Evolutionary conservation across 2,329 filamentous ascomycete species (phyloP), one percentile per base, ranked within the genome.

Genomic region (Neurospora sp.): DNA sequence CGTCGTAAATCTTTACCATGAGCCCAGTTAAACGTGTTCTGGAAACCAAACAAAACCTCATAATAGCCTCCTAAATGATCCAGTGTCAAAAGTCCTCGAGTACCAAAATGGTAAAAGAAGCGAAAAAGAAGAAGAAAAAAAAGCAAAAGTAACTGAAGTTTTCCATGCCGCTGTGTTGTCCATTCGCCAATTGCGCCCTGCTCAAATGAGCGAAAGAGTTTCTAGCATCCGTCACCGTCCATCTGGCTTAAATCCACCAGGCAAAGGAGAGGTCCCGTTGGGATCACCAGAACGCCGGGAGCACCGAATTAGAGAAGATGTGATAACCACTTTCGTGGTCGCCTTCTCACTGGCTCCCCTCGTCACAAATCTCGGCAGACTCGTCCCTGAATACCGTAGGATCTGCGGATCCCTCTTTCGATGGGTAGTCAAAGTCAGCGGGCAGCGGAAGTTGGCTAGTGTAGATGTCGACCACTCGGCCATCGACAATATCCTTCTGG

Each of bases 401-500:
- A 36, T 62, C 52, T 36, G 28, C 28, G 5, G 52, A 62, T 9
- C 52, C 52, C 28, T 62, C 52, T 36, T 62, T 62, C 15, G 28
- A 36, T 36, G 52, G 28, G 15, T 36, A 62, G 15, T 36, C 28
- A 62, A 33, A 62, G 28, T 62, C 52, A 33, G 52, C 23, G 28
- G 52, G 52, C 28, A 62, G 52, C 28, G 52, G 52, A 2, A 62
- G 52, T 62, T 62, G 52, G 52, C 13, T 36, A 17, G 52, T 15
- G 52, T 62, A 62, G 13, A 62, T 62, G 28, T 62, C 52, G 8
- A 62, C 23, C 52, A 62, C 52, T 33, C 52, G 52, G 52, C 52
- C 52, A n/a, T 66, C 66, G 28, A 38, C 67, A 19, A 68, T 68
- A 2, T 67, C 73, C 66, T 70, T 73, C 13, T 71, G 68, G 68